These are phyloP conservation scores for Barnettozyma vustinii DNA, from an alignment of 805 yeast species.

Conservation along the genomic window DNA sequence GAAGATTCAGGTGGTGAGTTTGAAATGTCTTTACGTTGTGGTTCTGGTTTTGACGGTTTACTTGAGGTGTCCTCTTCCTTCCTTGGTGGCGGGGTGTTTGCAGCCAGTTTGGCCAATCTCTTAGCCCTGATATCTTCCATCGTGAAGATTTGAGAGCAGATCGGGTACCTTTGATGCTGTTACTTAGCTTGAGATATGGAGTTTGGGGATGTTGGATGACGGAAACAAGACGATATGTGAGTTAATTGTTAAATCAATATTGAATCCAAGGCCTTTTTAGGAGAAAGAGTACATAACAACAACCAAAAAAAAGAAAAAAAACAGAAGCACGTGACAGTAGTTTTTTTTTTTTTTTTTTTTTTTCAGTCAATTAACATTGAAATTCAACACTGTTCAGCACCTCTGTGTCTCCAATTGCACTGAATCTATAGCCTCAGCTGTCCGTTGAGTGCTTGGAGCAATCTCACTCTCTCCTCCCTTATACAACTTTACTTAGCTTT, in stretches of 20 bases:
- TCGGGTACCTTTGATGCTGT: too few relatives aligned
- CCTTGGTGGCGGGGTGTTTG: background rate
- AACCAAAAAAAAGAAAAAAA: too few relatives aligned
- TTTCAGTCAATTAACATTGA: background rate
- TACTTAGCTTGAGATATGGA: too few relatives aligned
- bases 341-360: too few relatives aligned
- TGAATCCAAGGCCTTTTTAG: too few relatives aligned
- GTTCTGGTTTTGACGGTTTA: background rate
- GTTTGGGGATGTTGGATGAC: background rate
- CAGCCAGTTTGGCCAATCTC: conserved; percentile 21
- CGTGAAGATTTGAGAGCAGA: background rate
- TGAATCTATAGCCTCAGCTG: background rate
- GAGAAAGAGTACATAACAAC: background rate
- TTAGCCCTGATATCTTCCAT: conserved; percentile 35
- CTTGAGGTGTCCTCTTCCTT: background rate
- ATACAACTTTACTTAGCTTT: background rate
- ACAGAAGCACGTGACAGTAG: background rate
- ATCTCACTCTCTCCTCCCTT: background rate
- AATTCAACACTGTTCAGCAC: too few relatives aligned
- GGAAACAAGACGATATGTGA: background rate
- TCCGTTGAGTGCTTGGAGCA: background rate
- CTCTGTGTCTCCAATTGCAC: background rate
- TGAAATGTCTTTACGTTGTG: background rate
- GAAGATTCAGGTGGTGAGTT: background rate
- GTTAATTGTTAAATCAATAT: background rate